Conservation (phyloP, 2,329 filamentous ascomycete genomes). For the Hypoxylon sp. region DNA sequence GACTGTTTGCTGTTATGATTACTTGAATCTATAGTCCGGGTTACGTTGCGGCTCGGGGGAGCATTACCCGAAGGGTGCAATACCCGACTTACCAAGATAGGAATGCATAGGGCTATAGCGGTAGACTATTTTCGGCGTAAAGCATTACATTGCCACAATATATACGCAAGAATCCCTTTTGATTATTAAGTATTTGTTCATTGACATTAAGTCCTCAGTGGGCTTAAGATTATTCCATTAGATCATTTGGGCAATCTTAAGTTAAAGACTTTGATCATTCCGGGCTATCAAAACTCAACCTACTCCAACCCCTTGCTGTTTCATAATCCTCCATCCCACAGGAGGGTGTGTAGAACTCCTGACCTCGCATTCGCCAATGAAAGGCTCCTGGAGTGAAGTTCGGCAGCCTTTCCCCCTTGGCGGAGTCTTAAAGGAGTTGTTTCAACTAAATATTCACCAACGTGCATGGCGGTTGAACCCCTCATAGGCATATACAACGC, state of each 20-base stretch:
- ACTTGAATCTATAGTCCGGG: slow-evolving; percentile 8
- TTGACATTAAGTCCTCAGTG: slow-evolving; percentile 5
- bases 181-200: slow-evolving; percentile 8
- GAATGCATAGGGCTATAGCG: slow-evolving; percentile 19
- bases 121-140: slow-evolving; percentile 18
- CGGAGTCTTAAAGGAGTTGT: slow-evolving; percentile 17
- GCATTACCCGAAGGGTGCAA: slow-evolving; percentile 35
- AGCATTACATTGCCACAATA: too few species aligned
- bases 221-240: slow-evolving; percentile 3
- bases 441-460: slow-evolving; percentile 19
- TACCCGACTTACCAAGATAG: slow-evolving; percentile 36
- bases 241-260: slow-evolving; percentile 18
- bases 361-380: slow-evolving; percentile 30
- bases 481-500: slow-evolving; percentile 12
- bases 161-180: too few species aligned
- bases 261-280: slow-evolving; percentile 24
- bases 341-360: slow-evolving; percentile 39
- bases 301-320: slow-evolving; percentile 33
- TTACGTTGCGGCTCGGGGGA: slow-evolving; percentile 17
- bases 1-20: slow-evolving; percentile 1
- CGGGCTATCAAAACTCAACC: slow-evolving; percentile 8
- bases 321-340: slow-evolving; percentile 33
- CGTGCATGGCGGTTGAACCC: slow-evolving; percentile 25
- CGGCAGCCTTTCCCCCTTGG: slow-evolving; percentile 15
- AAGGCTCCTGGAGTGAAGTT: slow-evolving; percentile 17